These are phyloP conservation scores for Botrytis deweyae DNA, from an alignment of 2,329 filamentous ascomycete genomes.

Conservation along the genomic window DNA sequence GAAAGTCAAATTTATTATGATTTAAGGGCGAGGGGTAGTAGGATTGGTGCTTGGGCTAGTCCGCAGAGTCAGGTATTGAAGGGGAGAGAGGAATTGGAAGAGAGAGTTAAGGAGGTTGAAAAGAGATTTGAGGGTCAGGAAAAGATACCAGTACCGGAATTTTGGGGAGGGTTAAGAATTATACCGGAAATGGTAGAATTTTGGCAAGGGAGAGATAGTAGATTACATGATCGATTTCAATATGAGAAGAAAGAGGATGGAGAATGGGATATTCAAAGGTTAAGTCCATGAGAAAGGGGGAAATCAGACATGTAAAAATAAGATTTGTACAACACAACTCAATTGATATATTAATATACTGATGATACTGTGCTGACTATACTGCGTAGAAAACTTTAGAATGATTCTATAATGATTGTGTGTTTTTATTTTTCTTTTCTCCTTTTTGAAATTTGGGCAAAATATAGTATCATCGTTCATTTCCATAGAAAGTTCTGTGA, in stretches of 20 bases:
- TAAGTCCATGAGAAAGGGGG: constrained; percentile 59
- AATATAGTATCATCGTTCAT: not conserved
- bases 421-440: not conserved
- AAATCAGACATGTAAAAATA: not conserved
- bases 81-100: constrained; percentile 72
- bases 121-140: constrained; percentile 71
- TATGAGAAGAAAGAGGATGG: constrained; percentile 64
- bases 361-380: not conserved
- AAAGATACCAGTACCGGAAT: constrained; percentile 83
- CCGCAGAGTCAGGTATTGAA: constrained; percentile 76
- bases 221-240: constrained; percentile 90
- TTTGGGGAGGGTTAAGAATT: constrained; percentile 90
- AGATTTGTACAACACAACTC: not conserved
- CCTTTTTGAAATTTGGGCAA: not conserved
- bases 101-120: constrained; percentile 75
- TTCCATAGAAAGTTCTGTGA: constrained; percentile 2
- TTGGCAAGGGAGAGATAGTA: constrained; percentile 87
- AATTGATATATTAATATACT: not conserved
- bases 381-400: not conserved
- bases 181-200: constrained; percentile 89
- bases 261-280: constrained; percentile 67
- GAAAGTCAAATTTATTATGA: constrained; percentile 73
- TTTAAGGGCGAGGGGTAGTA: constrained; percentile 71
- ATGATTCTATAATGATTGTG: not conserved
- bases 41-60: constrained; percentile 92